Base-by-base conservation (phyloP, 306 rosid genomes). In the Castanea crenata region DNA sequence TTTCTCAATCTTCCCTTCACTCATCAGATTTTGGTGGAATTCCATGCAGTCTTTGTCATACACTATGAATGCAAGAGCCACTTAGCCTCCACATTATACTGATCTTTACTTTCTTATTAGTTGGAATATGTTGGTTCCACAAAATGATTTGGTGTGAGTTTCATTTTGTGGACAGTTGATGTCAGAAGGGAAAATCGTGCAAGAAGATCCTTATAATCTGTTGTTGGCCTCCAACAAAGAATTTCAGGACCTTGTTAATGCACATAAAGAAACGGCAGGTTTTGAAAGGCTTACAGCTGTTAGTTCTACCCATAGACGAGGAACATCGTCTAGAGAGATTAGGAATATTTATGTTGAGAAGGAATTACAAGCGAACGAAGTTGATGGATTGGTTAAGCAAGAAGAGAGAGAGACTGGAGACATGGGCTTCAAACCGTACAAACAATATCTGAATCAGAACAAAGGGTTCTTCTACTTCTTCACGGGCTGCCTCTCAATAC, bases 391-490 rank as follows among this genome's bases (percentile, higher is more conserved):
- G 78, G 88, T 88, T 74, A 85, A 65, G 58, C 71, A 86, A 76
- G 94, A 90, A 80, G 91, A 88, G 69, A 85, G 76, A 71, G 91
- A 90, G 81, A 78, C 0, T 46, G 89, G 92, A 83, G 86, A 87
- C 74, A 23, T n/a, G 10, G 88, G 94, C 71, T 79, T 86, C 57
- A 88, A 80, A 79, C 91, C 92, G 64, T 87, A 88, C 79, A 38
- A 83, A 49, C 89, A 86, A 65, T 90, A 90, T 79, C 44, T 90
- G 79, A 88, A 85, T 71, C 88, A 86, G 34, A 55, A 23, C 67
- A 83, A 71, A 77, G 91, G 92, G 14, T 85, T 81, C 20, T 75
- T 90, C 29, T 69, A 77, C 81, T 81, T 86, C 76, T 44, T 7
- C 12, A 35, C 44, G 51, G 58, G 84, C 38, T 20, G 76, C 2